Percentiles rank a stretch among this genome's conserved stretches.
phyloP scores from a whole-genome alignment of 2,329 filamentous ascomycete genomes.

The Fusarium hostae region DNA sequence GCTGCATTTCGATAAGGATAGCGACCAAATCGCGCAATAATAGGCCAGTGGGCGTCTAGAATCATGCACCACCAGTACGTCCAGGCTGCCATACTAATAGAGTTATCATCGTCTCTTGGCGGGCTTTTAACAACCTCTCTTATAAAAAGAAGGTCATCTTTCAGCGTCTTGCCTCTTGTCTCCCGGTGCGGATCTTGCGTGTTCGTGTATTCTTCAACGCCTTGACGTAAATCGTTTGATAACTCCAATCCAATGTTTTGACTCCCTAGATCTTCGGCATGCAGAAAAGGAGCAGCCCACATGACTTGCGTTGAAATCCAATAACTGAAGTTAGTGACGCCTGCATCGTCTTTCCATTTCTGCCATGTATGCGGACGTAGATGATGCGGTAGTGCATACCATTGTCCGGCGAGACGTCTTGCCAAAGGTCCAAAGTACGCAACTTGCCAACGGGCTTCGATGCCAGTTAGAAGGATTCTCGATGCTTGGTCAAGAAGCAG shows the following conservation, averaged over 20 bases:
- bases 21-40: not conserved
- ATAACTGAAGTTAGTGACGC: not conserved
- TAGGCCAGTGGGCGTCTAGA: constrained; percentile 18
- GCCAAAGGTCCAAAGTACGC: not conserved
- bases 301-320: constrained; percentile 5
- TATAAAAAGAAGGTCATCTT: not conserved
- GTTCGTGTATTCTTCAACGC: not conserved
- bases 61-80: constrained; percentile 23
- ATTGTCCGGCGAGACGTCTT: not conserved
- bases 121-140: not conserved
- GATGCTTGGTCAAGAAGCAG: not conserved
- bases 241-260: not conserved
- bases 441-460: constrained; percentile 9
- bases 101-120: rapidly evolving
- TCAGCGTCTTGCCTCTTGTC: not conserved
- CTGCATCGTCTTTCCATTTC: not conserved
- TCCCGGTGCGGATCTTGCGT: not conserved
- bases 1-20: constrained; percentile 10
- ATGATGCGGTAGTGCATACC: not conserved
- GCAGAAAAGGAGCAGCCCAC: constrained; percentile 13
- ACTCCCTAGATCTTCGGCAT: constrained; percentile 8
- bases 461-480: not conserved
- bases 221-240: not conserved
- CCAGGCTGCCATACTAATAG: not conserved
- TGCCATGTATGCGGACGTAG: not conserved